Percentiles rank a stretch among this genome's conserved stretches.
These are phyloP conservation scores for Dorcoceras hygrometricum DNA, from an alignment of 257 asterid species.

Conservation along the genomic window DNA sequence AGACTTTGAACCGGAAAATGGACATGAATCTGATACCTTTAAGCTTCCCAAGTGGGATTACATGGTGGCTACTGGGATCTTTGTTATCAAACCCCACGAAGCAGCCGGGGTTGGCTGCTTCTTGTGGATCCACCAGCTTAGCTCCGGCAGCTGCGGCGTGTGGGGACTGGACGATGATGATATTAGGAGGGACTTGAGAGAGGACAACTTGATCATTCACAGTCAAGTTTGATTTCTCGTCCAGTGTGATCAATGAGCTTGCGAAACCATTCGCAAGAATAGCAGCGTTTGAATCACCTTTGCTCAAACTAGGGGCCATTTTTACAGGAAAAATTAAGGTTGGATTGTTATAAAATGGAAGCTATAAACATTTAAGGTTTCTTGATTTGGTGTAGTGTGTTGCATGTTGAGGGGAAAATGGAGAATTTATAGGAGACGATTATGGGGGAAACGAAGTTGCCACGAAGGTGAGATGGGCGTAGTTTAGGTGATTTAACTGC, in stretches of 20 bases:
- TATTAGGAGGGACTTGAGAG: conserved; percentile 26
- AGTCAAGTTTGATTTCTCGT: conserved; percentile 20
- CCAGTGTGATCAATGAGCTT: conserved; percentile 25
- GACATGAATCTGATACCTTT: conserved; percentile 29
- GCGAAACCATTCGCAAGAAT: conserved; percentile 4
- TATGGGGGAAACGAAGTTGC: background rate
- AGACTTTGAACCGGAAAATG: conserved; percentile 35
- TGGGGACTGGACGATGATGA: conserved; percentile 19
- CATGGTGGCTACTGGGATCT: conserved; percentile 23
- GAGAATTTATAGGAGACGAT: background rate
- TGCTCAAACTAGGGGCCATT: conserved; percentile 37
- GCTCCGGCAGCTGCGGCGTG: conserved; percentile 19
- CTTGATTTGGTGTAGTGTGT: background rate
- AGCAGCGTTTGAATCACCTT: conserved; percentile 16
- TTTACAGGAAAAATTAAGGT: background rate
- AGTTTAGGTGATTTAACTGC: background rate
- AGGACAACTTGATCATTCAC: conserved; percentile 32
- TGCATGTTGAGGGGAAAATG: background rate
- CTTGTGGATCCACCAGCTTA: background rate
- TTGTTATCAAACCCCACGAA: conserved; percentile 28
- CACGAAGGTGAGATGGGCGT: background rate
- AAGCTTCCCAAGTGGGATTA: conserved; percentile 32
- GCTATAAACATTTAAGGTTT: background rate
- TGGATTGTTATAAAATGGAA: background rate
- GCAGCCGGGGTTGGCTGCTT: conserved; percentile 17